These are phyloP conservation scores for Lachancea lanzarotensis DNA, from an alignment of 805 yeast genomes.

Conservation along the genomic window DNA sequence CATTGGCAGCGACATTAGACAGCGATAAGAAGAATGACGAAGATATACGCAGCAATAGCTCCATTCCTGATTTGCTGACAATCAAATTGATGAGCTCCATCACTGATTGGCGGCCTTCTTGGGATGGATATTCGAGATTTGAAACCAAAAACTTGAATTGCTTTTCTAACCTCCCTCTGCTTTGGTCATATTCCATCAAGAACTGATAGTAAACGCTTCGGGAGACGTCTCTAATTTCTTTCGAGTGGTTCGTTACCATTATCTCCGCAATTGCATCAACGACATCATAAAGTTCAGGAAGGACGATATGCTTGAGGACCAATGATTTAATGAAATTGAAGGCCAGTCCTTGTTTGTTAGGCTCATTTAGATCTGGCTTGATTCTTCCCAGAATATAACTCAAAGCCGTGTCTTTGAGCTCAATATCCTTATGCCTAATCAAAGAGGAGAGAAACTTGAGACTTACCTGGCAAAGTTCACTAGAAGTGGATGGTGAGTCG, in stretches of 20 bases:
- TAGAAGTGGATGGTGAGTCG: conserved; percentile 69
- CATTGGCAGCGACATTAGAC: conserved; percentile 70
- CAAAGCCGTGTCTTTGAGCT: conserved; percentile 62
- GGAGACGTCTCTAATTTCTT: conserved; percentile 76
- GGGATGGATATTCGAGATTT: conserved; percentile 78
- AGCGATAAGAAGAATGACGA: conserved; percentile 79
- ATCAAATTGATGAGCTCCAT: conserved; percentile 77
- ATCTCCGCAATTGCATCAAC: conserved; percentile 75
- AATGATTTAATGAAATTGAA: conserved; percentile 76
- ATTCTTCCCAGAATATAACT: conserved; percentile 66
- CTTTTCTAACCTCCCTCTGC: conserved; percentile 74
- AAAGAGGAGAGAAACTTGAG: conserved; percentile 67
- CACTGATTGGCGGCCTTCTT: conserved; percentile 81
- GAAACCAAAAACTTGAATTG: conserved; percentile 75
- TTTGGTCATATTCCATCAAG: conserved; percentile 91
- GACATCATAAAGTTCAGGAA: conserved; percentile 86
- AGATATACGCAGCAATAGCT: conserved; percentile 52
- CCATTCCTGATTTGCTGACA: conserved; percentile 56
- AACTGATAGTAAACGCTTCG: conserved; percentile 79
- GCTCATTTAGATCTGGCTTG: conserved; percentile 85
- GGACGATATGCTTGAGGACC: conserved; percentile 61
- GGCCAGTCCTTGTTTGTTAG: conserved; percentile 80
- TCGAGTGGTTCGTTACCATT: conserved; percentile 84
- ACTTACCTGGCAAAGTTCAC: conserved; percentile 74
- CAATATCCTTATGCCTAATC: conserved; percentile 61